Conservation (phyloP, 331 rosid species). For the Acacia pycnantha region DNA sequence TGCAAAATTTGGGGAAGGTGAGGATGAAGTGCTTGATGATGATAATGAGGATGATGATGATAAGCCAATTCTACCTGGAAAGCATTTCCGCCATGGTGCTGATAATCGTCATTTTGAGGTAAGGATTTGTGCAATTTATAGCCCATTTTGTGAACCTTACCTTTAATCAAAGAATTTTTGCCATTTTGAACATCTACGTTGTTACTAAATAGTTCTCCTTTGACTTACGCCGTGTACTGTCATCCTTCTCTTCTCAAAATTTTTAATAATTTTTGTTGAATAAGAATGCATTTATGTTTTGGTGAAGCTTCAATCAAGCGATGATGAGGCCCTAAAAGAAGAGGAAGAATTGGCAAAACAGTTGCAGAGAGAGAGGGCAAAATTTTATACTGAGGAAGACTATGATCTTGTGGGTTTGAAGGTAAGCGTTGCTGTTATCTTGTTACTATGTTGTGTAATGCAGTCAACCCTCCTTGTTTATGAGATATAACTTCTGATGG, state of each 20-base stretch:
- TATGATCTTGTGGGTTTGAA: constrained; percentile 63
- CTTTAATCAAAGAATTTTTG: neutral
- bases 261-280: constrained; percentile 26
- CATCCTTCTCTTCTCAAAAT: neutral
- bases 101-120: constrained; percentile 87
- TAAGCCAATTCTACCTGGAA: constrained; percentile 44
- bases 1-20: constrained; percentile 65
- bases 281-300: constrained; percentile 27
- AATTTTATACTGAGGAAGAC: constrained; percentile 58
- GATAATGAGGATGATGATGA: constrained; percentile 60
- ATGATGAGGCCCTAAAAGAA: constrained; percentile 69
- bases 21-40: constrained; percentile 55
- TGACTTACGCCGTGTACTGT: neutral
- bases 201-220: neutral
- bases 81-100: constrained; percentile 51
- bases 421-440: constrained; percentile 47
- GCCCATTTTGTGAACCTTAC: neutral
- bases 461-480: constrained; percentile 19
- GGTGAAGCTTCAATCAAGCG: constrained; percentile 69
- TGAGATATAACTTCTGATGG: constrained; percentile 23
- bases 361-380: constrained; percentile 62
- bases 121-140: constrained; percentile 26
- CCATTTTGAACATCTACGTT: constrained; percentile 1
- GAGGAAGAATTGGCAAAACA: constrained; percentile 69
- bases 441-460: constrained; percentile 6